Evolutionary conservation across 805 yeast species (phyloP).

Genomic region (Sugiyamaella americana): DNA sequence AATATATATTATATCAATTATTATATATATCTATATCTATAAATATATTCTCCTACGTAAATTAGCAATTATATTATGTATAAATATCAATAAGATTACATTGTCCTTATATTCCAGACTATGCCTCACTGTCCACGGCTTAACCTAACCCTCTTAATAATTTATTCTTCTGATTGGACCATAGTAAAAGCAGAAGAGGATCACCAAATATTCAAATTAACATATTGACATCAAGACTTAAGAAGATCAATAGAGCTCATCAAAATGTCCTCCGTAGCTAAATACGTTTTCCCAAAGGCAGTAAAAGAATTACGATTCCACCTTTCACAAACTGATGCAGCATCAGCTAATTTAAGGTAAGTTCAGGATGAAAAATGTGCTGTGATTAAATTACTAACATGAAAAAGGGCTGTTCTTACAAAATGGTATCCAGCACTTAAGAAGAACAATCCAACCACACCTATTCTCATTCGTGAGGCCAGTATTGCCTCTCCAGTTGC

Average conservation of each 20-base stretch:
- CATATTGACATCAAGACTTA: not conserved
- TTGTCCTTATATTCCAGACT: too few relatives aligned
- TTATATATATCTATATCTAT: too few relatives aligned
- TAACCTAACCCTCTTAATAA: not conserved
- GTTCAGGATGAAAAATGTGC: too few relatives aligned
- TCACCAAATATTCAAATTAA: too few relatives aligned
- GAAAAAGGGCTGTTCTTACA: constrained; percentile 57
- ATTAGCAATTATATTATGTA: too few relatives aligned
- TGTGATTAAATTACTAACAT: too few relatives aligned
- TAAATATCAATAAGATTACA: too few relatives aligned
- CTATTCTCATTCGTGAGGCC: constrained; percentile 75
- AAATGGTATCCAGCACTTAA: constrained; percentile 60
- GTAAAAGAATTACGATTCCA: constrained; percentile 78
- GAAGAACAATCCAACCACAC: constrained; percentile 57
- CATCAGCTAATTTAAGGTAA: constrained; percentile 38
- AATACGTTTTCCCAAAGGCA: constrained; percentile 40
- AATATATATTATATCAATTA: too few relatives aligned
- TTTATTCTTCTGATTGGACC: not conserved
- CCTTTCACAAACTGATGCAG: constrained; percentile 70
- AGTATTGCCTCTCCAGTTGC: constrained; percentile 66
- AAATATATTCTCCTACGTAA: too few relatives aligned
- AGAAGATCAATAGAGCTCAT: not conserved
- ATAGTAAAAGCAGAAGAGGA: not conserved
- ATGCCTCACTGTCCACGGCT: not conserved
- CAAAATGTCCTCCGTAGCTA: constrained; percentile 17